phyloP scores from a whole-genome alignment of 2,329 filamentous ascomycete genomes.

The Fusarium metavorans region DNA sequence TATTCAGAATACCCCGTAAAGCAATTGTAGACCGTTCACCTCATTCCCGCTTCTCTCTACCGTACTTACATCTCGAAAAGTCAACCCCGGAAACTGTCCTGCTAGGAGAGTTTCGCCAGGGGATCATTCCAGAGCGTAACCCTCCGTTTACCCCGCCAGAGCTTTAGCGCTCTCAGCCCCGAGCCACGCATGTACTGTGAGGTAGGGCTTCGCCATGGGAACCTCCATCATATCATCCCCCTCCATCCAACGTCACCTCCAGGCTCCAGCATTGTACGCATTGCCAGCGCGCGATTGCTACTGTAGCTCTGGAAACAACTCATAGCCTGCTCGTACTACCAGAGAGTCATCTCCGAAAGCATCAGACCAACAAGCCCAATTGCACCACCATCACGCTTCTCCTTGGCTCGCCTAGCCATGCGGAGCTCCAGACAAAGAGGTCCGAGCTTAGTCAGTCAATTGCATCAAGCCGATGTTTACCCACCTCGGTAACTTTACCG shows the following conservation, averaged over 20 bases:
- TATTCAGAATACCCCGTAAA: background rate
- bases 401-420: background rate
- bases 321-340: background rate
- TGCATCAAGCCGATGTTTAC: background rate
- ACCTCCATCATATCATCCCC: conserved; percentile 5
- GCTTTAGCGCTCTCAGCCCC: conserved; percentile 15
- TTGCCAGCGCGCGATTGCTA: background rate
- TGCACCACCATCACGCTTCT: conserved; percentile 5
- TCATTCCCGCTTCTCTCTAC: background rate
- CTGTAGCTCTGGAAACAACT: background rate
- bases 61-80: background rate
- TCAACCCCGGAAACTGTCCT: conserved; percentile 4
- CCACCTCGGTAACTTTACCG: conserved; percentile 3
- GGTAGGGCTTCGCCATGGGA: conserved; percentile 13
- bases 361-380: conserved; percentile 1
- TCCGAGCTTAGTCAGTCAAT: background rate
- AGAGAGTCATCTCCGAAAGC: background rate
- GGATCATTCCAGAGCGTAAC: conserved; percentile 1
- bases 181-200: background rate
- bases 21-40: background rate
- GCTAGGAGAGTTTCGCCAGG: background rate
- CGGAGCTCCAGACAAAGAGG: conserved; percentile 1
- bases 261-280: background rate
- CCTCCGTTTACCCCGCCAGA: conserved; percentile 37
- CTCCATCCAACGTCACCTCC: conserved; percentile 10